Evolutionary conservation across 768 basidiomycete species (phyloP).

Genomic region (Russula foetens): DNA sequence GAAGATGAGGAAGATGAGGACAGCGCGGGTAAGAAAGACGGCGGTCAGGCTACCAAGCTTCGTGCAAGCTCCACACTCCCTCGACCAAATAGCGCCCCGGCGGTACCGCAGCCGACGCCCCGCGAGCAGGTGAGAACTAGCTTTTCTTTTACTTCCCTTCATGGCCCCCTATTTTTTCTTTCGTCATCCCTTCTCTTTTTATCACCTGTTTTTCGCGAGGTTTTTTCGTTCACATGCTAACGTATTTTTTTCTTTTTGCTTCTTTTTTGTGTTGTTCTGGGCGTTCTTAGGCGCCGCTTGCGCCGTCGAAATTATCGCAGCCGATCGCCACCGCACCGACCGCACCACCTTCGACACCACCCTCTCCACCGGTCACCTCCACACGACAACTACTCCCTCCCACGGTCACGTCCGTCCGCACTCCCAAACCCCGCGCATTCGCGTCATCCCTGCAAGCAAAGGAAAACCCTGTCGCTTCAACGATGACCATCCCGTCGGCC

Average conservation of each 20-base stretch:
- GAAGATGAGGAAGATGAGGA: constrained; percentile 80
- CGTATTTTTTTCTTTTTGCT: constrained; percentile 19
- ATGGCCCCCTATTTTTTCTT: too few species aligned
- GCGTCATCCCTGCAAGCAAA: constrained; percentile 9
- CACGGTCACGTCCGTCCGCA: constrained; percentile 16
- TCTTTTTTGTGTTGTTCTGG: too few species aligned
- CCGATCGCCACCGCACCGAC: constrained; percentile 13
- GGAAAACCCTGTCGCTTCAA: constrained; percentile 7
- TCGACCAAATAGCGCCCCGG: constrained; percentile 19
- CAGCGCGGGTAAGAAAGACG: constrained; percentile 33
- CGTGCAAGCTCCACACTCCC: constrained; percentile 18
- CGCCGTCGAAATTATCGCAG: constrained; percentile 26
- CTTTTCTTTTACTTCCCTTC: constrained; percentile 14
- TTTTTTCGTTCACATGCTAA: background rate
- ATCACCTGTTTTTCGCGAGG: background rate
- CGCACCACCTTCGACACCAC: constrained; percentile 21
- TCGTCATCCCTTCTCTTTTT: constrained; percentile 18
- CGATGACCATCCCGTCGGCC: background rate
- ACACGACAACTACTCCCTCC: background rate
- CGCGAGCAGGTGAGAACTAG: constrained; percentile 17
- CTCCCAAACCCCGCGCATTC: constrained; percentile 18
- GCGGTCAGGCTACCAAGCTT: constrained; percentile 20
- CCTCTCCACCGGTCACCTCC: constrained; percentile 24
- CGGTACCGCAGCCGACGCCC: constrained; percentile 15
- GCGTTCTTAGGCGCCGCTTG: constrained; percentile 27